Percentiles rank a stretch among this genome's conserved stretches.
These are phyloP conservation scores for Anthoceros angustus DNA, from an alignment of 225 moss, liverwort and hornwort species.

Conservation along the genomic window DNA sequence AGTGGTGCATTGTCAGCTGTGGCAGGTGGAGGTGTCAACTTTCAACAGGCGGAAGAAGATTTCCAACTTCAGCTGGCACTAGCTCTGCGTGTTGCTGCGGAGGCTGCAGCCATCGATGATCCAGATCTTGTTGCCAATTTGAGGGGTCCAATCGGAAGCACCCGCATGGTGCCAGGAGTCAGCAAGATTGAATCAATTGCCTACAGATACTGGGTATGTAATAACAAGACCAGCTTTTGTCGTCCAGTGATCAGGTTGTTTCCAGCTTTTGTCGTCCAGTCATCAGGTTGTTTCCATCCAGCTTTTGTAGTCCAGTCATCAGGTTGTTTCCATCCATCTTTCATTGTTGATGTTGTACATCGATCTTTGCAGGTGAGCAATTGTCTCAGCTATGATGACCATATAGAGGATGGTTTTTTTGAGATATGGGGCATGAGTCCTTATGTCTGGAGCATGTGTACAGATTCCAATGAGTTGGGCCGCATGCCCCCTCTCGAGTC, in stretches of 20 bases:
- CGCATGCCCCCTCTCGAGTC: conserved; percentile 82
- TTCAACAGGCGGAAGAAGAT: conserved; percentile 90
- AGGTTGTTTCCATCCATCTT: no score
- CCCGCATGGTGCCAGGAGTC: conserved; percentile 47
- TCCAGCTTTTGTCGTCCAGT: background rate
- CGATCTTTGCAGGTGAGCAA: conserved; percentile 53
- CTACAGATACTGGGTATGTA: conserved; percentile 85
- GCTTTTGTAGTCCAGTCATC: background rate
- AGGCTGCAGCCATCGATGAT: conserved; percentile 92
- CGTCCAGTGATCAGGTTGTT: background rate
- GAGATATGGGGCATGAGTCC: conserved; percentile 99
- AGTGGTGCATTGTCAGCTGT: conserved; percentile 22
- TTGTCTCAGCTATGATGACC: conserved; percentile 77
- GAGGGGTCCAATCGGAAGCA: conserved; percentile 47
- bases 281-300: background rate
- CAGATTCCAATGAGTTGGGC: conserved; percentile 78
- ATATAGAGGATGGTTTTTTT: conserved; percentile 92
- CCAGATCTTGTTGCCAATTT: conserved; percentile 50
- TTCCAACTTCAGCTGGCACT: conserved; percentile 92
- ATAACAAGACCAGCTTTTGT: background rate
- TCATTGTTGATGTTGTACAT: background rate
- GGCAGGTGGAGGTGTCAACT: conserved; percentile 44
- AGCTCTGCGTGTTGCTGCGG: conserved; percentile 75
- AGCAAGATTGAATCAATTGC: conserved; percentile 72
- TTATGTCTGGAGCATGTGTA: conserved; percentile 98